Evolutionary conservation across 768 basidiomycete species (phyloP).

Genomic region (Lactarius deliciosus): DNA sequence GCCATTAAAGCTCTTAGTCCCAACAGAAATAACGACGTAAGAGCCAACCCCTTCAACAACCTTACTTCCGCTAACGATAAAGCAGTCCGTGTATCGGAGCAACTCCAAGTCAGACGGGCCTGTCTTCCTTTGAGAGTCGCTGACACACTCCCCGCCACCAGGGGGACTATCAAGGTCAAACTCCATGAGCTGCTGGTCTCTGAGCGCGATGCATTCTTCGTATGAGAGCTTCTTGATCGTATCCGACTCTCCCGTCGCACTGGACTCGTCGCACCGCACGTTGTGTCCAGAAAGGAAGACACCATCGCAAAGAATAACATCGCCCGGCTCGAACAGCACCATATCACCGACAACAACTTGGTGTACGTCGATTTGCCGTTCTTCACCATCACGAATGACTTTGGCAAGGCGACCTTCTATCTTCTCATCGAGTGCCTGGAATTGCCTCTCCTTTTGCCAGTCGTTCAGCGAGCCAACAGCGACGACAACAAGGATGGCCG

Average conservation of each 20-base stretch:
- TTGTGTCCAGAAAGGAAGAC: too few relatives aligned
- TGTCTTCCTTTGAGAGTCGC: too few relatives aligned
- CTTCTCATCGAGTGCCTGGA: too few relatives aligned
- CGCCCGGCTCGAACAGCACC: too few relatives aligned
- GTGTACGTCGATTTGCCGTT: too few relatives aligned
- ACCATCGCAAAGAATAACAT: too few relatives aligned
- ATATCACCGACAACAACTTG: too few relatives aligned
- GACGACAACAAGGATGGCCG: conserved; percentile 74
- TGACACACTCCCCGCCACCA: conserved; percentile 26
- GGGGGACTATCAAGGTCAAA: not conserved
- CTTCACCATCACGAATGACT: too few relatives aligned
- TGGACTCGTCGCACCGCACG: conserved; percentile 83
- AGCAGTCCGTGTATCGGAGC: conserved; percentile 77
- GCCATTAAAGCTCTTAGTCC: conserved; percentile 91
- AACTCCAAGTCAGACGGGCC: conserved; percentile 33
- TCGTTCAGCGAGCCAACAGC: conserved; percentile 80
- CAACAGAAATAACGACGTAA: conserved; percentile 92
- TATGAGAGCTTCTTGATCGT: conserved; percentile 87
- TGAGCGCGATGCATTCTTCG: conserved; percentile 64
- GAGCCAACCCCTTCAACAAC: conserved; percentile 73
- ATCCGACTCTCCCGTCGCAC: conserved; percentile 95
- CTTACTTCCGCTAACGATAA: conserved; percentile 87
- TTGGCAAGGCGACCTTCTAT: too few relatives aligned
- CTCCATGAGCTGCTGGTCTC: conserved; percentile 33
- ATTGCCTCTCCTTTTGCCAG: too few relatives aligned